Evolutionary conservation across 495 filamentous ascomycete species (phyloP).

Genomic region (Aspergillus steynii): DNA sequence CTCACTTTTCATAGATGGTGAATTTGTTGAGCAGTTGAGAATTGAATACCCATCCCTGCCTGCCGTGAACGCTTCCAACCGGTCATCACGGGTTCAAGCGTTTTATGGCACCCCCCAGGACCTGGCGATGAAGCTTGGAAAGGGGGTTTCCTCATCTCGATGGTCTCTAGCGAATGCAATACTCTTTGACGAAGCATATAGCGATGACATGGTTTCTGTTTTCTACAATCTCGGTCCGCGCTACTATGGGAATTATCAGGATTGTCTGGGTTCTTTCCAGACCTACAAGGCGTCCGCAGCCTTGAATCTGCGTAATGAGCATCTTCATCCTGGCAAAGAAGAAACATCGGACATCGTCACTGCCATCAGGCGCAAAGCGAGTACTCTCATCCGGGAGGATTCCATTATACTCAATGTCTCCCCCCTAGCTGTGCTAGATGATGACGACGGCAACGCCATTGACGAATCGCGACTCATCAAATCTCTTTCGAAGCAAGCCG

Average conservation of each 20-base stretch:
- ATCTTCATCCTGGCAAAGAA: conserved; percentile 86
- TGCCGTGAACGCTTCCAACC: conserved; percentile 45
- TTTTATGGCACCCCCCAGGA: conserved; percentile 94
- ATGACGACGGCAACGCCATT: conserved; percentile 66
- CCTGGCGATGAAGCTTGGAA: conserved; percentile 77
- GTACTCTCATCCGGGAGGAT: conserved; percentile 74
- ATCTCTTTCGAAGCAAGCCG: conserved; percentile 72
- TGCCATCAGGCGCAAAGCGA: conserved; percentile 81
- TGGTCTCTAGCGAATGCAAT: conserved; percentile 91
- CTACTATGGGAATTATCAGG: conserved; percentile 94
- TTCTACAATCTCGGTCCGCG: conserved; percentile 85
- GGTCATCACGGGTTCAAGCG: conserved; percentile 72
- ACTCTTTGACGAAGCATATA: conserved; percentile 82
- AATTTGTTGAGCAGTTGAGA: conserved; percentile 89
- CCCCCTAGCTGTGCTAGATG: conserved; percentile 72
- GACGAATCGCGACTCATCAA: conserved; percentile 74
- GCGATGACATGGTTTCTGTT: conserved; percentile 89
- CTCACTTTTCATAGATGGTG: conserved; percentile 86
- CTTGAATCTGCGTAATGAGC: conserved; percentile 86
- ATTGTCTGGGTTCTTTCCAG: conserved; percentile 93
- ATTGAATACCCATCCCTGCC: conserved; percentile 80
- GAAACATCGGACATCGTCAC: conserved; percentile 89
- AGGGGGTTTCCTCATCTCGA: conserved; percentile 69
- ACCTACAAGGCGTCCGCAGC: conserved; percentile 95
- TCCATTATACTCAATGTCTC: conserved; percentile 85